Percentiles rank a stretch among this genome's conserved stretches.
phyloP scores from a whole-genome alignment of 768 basidiomycete genomes.

The Pulveroboletus frians region DNA sequence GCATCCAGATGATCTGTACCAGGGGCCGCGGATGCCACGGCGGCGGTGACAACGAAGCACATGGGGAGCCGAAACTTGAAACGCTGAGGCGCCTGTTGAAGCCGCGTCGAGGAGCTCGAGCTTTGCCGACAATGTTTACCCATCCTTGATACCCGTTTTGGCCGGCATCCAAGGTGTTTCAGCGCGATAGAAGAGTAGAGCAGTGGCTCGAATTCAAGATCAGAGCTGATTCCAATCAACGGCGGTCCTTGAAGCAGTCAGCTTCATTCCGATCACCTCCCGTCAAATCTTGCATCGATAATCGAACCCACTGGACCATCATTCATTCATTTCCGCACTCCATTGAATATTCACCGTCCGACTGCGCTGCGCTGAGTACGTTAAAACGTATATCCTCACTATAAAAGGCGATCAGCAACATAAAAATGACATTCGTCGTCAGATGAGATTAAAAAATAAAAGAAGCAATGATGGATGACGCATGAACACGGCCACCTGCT shows the following conservation, averaged over 20 bases:
- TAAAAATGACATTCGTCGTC: neutral
- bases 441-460: constrained; percentile 27
- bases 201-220: neutral
- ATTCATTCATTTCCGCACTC: neutral
- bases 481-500: neutral
- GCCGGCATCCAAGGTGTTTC: neutral
- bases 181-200: no score
- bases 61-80: neutral
- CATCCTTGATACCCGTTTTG: neutral
- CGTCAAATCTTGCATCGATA: neutral
- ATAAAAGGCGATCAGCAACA: neutral
- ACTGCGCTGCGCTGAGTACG: neutral
- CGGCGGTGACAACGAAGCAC: neutral
- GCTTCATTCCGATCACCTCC: neutral
- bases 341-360: neutral
- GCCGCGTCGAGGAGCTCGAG: neutral
- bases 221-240: no score
- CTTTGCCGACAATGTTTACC: neutral
- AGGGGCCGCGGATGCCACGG: neutral
- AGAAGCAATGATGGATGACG: neutral
- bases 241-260: neutral
- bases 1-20: no score
- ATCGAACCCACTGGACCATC: neutral
- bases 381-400: neutral
- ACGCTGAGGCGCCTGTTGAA: neutral